Evolutionary conservation across 192 early-diverging fungal species (phyloP).

Genomic region (Dissophora ornata): DNA sequence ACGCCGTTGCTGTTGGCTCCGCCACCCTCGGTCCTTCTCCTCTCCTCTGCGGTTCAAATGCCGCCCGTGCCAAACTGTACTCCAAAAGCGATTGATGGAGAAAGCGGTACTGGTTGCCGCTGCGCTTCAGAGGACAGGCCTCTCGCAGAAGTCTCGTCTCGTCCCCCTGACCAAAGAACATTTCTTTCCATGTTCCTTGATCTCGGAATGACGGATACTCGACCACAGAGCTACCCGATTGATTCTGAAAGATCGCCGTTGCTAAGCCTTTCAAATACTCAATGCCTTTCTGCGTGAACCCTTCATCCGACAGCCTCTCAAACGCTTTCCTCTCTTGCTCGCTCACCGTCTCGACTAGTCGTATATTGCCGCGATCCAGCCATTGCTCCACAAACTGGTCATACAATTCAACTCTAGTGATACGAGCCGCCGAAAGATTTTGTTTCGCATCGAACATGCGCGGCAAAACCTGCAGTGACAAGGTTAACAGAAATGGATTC

Average conservation of each 20-base stretch:
- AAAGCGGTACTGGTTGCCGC: background rate
- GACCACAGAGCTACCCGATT: background rate
- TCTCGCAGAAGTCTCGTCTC: background rate
- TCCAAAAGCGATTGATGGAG: conserved; percentile 6
- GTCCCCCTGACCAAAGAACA: background rate
- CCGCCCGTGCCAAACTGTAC: background rate
- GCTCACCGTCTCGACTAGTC: background rate
- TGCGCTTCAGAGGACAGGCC: background rate
- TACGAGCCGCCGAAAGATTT: background rate
- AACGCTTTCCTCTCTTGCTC: background rate
- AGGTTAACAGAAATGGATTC: conserved; percentile 1
- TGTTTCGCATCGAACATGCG: background rate
- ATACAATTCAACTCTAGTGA: conserved; percentile 7
- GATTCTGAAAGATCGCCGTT: background rate
- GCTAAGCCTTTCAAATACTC: background rate
- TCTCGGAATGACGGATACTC: background rate
- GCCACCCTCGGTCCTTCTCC: too few relatives aligned
- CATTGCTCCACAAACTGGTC: background rate
- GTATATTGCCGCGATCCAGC: background rate
- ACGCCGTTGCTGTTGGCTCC: background rate
- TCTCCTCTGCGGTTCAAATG: background rate
- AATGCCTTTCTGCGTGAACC: background rate
- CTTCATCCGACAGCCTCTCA: background rate
- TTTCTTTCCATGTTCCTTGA: background rate
- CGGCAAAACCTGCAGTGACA: background rate